Evolutionary conservation across 2,329 filamentous ascomycete species (phyloP).

Genomic region (Samsoniella hepiali): DNA sequence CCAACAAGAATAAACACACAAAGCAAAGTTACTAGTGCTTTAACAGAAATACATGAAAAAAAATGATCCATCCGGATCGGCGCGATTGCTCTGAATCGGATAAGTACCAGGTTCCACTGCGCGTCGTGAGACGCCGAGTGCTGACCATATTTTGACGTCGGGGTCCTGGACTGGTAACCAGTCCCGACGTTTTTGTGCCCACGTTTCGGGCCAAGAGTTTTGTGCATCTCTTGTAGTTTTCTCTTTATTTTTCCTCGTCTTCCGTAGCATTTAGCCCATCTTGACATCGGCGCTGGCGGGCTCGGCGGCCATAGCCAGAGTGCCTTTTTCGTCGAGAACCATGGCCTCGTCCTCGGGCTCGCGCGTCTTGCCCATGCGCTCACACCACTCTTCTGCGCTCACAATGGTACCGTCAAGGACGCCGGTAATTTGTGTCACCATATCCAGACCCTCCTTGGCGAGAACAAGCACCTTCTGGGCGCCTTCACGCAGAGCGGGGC

Average conservation of each 20-base stretch:
- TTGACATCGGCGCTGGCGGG: constrained; percentile 28
- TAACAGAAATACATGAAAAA: constrained; percentile 8
- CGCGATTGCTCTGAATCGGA: constrained; percentile 5
- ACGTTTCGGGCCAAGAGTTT: neutral
- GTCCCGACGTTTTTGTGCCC: neutral
- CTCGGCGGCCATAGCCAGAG: constrained; percentile 27
- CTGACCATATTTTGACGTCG: neutral
- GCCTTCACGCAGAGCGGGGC: constrained; percentile 44
- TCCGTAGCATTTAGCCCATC: constrained; percentile 22
- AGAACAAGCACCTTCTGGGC: constrained; percentile 80
- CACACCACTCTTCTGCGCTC: constrained; percentile 89
- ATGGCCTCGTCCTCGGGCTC: constrained; percentile 23
- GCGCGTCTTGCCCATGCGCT: constrained; percentile 58
- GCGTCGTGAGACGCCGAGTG: neutral
- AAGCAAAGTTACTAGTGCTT: neutral
- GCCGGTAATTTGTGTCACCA: constrained; percentile 86
- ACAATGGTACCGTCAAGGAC: constrained; percentile 86
- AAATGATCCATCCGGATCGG: constrained; percentile 9
- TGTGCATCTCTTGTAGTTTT: neutral
- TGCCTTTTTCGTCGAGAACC: constrained; percentile 24
- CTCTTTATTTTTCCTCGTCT: neutral
- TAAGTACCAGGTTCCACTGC: neutral
- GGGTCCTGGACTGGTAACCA: neutral
- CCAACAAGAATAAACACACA: neutral
- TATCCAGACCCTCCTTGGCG: constrained; percentile 86